Evolutionary conservation across 148 eudicot species (phyloP), one percentile per base, ranked within the genome.

Genomic region (Fagopyrum homotropicum): DNA sequence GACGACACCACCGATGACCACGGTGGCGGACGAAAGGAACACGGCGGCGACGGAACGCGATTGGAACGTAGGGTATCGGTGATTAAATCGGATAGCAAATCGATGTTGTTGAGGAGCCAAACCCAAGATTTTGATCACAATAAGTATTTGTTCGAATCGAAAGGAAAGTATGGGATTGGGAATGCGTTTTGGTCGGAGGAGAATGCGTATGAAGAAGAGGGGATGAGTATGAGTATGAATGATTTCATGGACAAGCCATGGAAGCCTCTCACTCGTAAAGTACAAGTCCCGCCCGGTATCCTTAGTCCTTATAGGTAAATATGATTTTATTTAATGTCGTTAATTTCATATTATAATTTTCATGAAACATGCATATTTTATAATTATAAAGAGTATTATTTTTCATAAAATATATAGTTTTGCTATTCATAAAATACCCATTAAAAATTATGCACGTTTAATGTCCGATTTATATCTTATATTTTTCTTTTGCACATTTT

Each of bases 181-280:
- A 93, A 86, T 50, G 98, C 97, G 6, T 91, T 72, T 56, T 93
- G 98, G 98, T 76, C 86, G 12, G 83, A 88, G 17, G 93, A 89
- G 60, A 90, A 88, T 29, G 83, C 84, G 11, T 87, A 80, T 69
- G 89, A 89, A 46, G 88, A 79, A 4, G 82, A 77, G 19, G 92
- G 90, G 17, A 87, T 89, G 93, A 81, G 81, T 69, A 87, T 89
- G 93, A 81, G 81, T 69, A 85, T 84, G 84, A 79, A 86, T n/a
- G 95, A 91, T 82, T 91, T 93, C 45, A 77, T 87, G 89, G 97
- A 89, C 79, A 93, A 91, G 77, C 97, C 97, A 6, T 93, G 98
- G 98, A 93, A 93, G 81, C 98, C 98, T 19, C 91, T 93, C 64
- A 93, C 97, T 5, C 78, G 98, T 8, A 93, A 93, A 76, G 73